Base-by-base conservation (phyloP, 192 early-diverging fungal species). In the Coemansia javaensis region DNA sequence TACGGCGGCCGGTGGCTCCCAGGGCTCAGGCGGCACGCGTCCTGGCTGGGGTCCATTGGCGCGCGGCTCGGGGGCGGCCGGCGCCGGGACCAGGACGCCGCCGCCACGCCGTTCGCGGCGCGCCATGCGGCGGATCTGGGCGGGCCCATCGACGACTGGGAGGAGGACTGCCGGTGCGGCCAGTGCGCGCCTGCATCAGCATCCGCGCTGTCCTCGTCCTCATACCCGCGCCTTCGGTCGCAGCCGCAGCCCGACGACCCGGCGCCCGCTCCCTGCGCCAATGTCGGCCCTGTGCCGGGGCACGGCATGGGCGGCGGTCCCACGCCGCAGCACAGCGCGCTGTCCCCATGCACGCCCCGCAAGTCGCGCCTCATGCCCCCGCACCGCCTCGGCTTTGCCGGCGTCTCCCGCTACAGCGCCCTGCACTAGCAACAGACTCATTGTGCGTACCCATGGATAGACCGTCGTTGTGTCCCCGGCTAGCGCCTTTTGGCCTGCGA, bases 221-320 rank as follows among this genome's bases (percentile, higher is more conserved):
- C 21, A 8, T 71, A 71, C 24, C 67, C 67, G 27, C 60, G 60
- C 6, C 48, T 71, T 11, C 67, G 67, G 43, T 71, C 67, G 15
- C 67, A 71, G 60, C 67, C 67, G 3, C 59, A 60, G 25, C 67
- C 55, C 7, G 34, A 48, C 16, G 57, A 60, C 10, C 44, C 48
- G 12, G 37, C 31, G 10, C 56, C 56, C 52, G 68, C 60, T 17
- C 53, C 24, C 37, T 17, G 22, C 22, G 12, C 68, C 2, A 61
- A 72, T 17, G 43, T 34, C 3, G 53, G 55, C 14, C 43, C 40
- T 45, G 8, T 56, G 23, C 17, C 3, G 3, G 45, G 7, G 6
- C 27, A 40, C 11, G 2, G 13, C 5, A 41, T 34, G 8, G 2
- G 15, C 4, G 42, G 5, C 6, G 1, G 37, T 5, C 24, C 6